Base-by-base conservation (phyloP, 768 basidiomycete species). In the Pseudohyphozyma bogoriensis region DNA sequence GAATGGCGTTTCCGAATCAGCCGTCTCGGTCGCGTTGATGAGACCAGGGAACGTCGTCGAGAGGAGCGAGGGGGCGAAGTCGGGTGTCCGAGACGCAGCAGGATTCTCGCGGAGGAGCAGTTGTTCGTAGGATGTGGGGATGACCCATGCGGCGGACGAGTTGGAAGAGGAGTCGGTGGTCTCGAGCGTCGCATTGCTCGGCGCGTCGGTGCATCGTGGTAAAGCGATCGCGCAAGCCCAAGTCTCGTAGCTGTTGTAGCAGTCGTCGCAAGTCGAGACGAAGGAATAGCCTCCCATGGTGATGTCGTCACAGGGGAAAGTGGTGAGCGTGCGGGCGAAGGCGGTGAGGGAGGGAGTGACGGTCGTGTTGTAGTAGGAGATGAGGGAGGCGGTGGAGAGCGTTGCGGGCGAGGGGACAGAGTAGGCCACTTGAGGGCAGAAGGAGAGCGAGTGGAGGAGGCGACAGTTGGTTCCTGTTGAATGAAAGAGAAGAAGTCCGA, bases 161-260 rank as follows among this genome's bases (percentile, higher is more conserved):
- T 31, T 31, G 16, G n/a, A 16, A 9, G 57, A 31, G n/a, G 2
- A 4, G 42, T 13, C 24, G 42, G 35, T 1, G n/a, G 37, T 55
- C 39, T 55, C 57, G 13, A 55, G 20, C 4, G 40, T 54, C 13
- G 57, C 33, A 35, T 56, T 44, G 11, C 59, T 0, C 7, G 68
- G 60, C 16, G 62, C 59, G 52, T 90, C 87, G 18, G 79, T 78
- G 62, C 89, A 91, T 29, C 89, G 81, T 18, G 86, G 81, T 69
- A 92, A 79, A 12, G 83, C 81, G 20, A 84, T 74, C 26, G 81
- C 72, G 73, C 89, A 92, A 36, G 86, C 79, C 87, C 87, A 92
- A 36, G 75, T 77, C 36, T 85, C 79, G 71, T 91, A 92, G 28
- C 81, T 82, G 26, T 73, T 72, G 63, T 84, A 80, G 68, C 89